Evolutionary conservation across 345 rosid genomes (phyloP).

Genomic region (Citrus mangshanensis): DNA sequence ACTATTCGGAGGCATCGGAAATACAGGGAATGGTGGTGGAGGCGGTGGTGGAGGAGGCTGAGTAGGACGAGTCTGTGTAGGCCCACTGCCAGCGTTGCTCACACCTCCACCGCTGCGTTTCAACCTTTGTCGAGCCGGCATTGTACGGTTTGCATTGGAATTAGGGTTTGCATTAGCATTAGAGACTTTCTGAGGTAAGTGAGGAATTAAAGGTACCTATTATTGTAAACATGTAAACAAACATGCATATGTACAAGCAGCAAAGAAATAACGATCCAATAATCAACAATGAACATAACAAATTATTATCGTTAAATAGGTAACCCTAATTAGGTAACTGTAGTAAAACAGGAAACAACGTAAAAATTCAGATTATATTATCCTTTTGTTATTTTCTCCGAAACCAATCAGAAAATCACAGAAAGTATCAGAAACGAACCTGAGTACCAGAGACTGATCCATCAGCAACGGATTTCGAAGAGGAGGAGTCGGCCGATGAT

Average conservation of each 20-base stretch:
- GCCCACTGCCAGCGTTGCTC: constrained; percentile 31
- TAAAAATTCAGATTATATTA: neutral
- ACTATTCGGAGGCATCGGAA: constrained; percentile 32
- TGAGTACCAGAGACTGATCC: constrained; percentile 45
- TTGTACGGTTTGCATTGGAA: constrained; percentile 25
- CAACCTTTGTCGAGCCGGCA: constrained; percentile 32
- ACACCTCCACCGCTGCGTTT: constrained; percentile 34
- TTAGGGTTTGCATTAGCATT: constrained; percentile 32
- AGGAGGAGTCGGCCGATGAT: constrained; percentile 27
- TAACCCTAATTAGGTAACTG: neutral
- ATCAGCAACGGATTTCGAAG: constrained; percentile 31
- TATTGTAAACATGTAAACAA: neutral
- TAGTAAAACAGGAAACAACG: neutral
- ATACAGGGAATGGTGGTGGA: constrained; percentile 39
- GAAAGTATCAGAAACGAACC: constrained; percentile 26
- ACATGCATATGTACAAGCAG: neutral
- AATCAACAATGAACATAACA: neutral
- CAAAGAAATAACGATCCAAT: neutral
- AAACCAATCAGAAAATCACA: neutral
- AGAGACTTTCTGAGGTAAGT: constrained; percentile 32
- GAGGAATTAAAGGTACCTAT: constrained; percentile 32
- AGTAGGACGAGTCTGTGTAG: constrained; percentile 27
- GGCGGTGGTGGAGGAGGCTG: constrained; percentile 36
- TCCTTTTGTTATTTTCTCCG: neutral
- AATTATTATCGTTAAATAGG: neutral